Evolutionary conservation across 2,329 filamentous ascomycete species (phyloP).

Genomic region (Orbilia ellipsospora): DNA sequence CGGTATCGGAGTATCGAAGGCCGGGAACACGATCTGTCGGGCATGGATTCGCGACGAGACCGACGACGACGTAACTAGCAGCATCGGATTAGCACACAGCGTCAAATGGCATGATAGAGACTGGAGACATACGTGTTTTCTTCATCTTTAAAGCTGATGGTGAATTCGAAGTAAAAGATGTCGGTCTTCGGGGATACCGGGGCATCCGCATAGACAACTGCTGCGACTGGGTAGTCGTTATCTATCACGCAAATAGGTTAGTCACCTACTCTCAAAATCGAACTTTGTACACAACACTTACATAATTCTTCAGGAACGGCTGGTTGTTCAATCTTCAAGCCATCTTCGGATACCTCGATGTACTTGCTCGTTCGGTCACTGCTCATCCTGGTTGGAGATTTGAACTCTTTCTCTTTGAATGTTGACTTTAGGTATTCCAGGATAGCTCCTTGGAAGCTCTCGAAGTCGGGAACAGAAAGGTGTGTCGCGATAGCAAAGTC

Average conservation of each 20-base stretch:
- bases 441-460: slow-evolving; percentile 20
- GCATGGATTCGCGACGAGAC: slow-evolving; percentile 37
- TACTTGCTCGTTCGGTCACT: slow-evolving; percentile 35
- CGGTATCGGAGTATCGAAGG: slow-evolving; percentile 21
- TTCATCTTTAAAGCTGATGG: slow-evolving; percentile 12
- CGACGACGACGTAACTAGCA: slow-evolving; percentile 29
- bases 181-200: slow-evolving; percentile 37
- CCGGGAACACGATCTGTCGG: slow-evolving; percentile 31
- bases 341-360: slow-evolving; percentile 34
- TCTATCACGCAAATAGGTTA: background rate
- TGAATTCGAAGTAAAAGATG: slow-evolving; percentile 39
- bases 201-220: slow-evolving; percentile 23
- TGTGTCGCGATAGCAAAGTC: slow-evolving; percentile 23
- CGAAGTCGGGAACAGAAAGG: slow-evolving; percentile 3
- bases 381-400: slow-evolving; percentile 30
- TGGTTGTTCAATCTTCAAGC: slow-evolving; percentile 16
- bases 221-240: slow-evolving; percentile 18
- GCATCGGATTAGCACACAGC: background rate
- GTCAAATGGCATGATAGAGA: background rate
- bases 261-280: background rate
- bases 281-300: slow-evolving; percentile 1
- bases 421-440: slow-evolving; percentile 28
- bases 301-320: slow-evolving; percentile 18
- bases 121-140: slow-evolving; percentile 22
- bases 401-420: slow-evolving; percentile 26